Base-by-base conservation (phyloP, 1,284 basidiomycete species). In the Naganishia sp. region DNA sequence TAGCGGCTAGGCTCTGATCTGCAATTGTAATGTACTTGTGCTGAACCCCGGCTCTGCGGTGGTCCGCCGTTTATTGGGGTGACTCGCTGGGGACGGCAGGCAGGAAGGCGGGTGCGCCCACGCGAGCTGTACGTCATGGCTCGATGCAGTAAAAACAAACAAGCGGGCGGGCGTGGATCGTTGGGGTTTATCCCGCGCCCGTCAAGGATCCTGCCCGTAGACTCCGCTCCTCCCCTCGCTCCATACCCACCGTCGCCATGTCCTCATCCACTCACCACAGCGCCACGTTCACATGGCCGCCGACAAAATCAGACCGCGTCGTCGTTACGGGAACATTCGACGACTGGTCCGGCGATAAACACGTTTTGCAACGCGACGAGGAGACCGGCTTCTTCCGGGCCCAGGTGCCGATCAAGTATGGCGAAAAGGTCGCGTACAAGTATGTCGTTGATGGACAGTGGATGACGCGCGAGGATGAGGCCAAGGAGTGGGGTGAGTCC, bases 391-490 rank as follows among this genome's bases (percentile, higher is more conserved):
- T 48, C 57, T 67, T 55, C 45, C 10, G 21, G 7, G 28, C 59
- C 9, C 55, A 28, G 16, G 66, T 67, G 42, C 54, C 61, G 16
- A 46, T 80, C 33, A 76, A 77, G 28, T 80, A 70, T 70, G 79
- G 78, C 23, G 75, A 78, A 69, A 79, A 76, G 66, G 75, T 78
- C 67, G 75, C 79, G 28, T 80, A 77, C 75, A 80, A 80, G 71
- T 80, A 79, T 69, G 78, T 80, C 52, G 77, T 79, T 28, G 79
- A 80, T 71, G 77, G 77, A 70, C 75, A 79, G 55, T 80, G 79
- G 79, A 78, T 78, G 71, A 77, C 78, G 46, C 70, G 78, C 59
- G 79, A 80, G 64, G 78, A 79, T 68, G 79, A 80, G 71, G 75
- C 77, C 43, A 80, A 79, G 70, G 79, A 80, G 67, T 78, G 75